Percentiles rank a stretch among this genome's conserved stretches.
Evolutionary conservation across 2,329 filamentous ascomycete species (phyloP).

Genomic region (Fusarium pilosicola): DNA sequence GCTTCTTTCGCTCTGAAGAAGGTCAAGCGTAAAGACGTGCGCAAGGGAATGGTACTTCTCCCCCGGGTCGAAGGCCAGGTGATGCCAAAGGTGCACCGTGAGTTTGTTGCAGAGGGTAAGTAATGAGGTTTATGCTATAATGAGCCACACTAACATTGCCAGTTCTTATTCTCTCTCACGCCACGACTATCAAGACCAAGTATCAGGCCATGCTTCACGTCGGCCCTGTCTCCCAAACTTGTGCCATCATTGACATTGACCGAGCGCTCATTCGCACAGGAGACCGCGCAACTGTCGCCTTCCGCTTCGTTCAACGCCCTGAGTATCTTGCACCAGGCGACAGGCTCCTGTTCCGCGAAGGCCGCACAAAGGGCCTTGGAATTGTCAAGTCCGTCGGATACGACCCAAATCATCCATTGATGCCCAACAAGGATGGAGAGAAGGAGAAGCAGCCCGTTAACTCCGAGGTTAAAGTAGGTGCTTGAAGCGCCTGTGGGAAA

Average conservation of each 20-base stretch:
- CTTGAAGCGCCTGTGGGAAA: constrained; percentile 14
- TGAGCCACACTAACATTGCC: constrained; percentile 9
- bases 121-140: neutral
- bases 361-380: constrained; percentile 91
- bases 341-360: constrained; percentile 91
- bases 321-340: constrained; percentile 93
- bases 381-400: constrained; percentile 95
- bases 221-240: constrained; percentile 93
- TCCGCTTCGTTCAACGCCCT: constrained; percentile 91
- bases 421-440: constrained; percentile 27
- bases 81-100: constrained; percentile 74
- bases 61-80: constrained; percentile 81
- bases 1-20: constrained; percentile 92
- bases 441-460: constrained; percentile 33
- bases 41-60: constrained; percentile 97
- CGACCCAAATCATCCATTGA: constrained; percentile 68
- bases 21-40: constrained; percentile 87
- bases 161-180: constrained; percentile 94
- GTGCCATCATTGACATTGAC: constrained; percentile 96
- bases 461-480: constrained; percentile 40
- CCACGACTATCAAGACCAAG: constrained; percentile 94
- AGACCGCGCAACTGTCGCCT: constrained; percentile 92
- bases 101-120: constrained; percentile 81
- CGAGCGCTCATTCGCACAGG: constrained; percentile 94
- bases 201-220: constrained; percentile 99